Conservation (phyloP, 2,329 filamentous ascomycete genomes). For the Exutisphaerella laricina region DNA sequence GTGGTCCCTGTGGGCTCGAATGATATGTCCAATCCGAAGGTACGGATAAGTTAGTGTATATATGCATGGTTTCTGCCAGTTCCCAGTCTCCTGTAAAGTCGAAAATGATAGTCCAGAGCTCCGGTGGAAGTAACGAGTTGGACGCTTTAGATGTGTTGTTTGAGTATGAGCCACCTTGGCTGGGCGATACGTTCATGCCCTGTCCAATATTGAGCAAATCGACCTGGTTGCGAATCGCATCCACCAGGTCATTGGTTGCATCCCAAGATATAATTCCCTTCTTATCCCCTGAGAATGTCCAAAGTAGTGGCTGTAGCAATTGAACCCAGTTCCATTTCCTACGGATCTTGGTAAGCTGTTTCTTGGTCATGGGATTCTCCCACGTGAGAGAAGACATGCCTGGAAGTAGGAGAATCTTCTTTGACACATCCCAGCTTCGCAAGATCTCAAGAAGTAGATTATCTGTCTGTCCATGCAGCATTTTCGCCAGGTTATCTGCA, state of each 20-base stretch:
- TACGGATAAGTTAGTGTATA: conserved; percentile 70
- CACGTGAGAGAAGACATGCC: conserved; percentile 87
- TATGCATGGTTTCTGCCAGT: conserved; percentile 69
- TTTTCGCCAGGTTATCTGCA: conserved; percentile 76
- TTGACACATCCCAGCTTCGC: conserved; percentile 79
- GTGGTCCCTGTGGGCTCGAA: conserved; percentile 58
- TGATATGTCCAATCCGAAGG: conserved; percentile 68
- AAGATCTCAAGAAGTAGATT: conserved; percentile 75
- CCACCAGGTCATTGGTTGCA: conserved; percentile 63
- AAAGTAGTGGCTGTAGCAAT: conserved; percentile 73
- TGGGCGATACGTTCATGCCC: conserved; percentile 53
- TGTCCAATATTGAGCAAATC: conserved; percentile 68
- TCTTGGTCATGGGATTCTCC: conserved; percentile 83
- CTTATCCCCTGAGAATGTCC: conserved; percentile 58
- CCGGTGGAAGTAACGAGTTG: conserved; percentile 59
- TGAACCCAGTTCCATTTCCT: conserved; percentile 83
- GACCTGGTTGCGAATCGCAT: conserved; percentile 70
- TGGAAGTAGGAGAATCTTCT: conserved; percentile 77
- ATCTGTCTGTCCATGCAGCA: conserved; percentile 78
- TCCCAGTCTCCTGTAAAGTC: conserved; percentile 88
- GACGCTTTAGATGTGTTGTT: conserved; percentile 20
- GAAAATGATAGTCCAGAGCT: conserved; percentile 85
- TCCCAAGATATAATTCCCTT: conserved; percentile 50
- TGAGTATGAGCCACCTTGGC: conserved; percentile 32
- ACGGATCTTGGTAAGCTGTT: conserved; percentile 77